Conservation (phyloP, 2,329 filamentous ascomycete genomes). For the Apiospora koreana region DNA sequence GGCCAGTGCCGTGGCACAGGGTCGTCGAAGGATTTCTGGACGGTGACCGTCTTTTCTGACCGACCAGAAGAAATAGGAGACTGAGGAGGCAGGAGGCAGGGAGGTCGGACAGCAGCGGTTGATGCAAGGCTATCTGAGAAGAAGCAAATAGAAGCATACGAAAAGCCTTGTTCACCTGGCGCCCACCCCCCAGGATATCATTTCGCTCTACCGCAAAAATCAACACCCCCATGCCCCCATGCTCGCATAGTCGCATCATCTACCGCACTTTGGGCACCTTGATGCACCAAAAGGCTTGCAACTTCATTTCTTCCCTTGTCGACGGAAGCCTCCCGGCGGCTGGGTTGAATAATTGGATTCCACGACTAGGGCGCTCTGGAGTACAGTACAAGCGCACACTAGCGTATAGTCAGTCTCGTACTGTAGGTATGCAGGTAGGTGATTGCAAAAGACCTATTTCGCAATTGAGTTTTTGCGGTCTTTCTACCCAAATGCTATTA, state of each 20-base stretch:
- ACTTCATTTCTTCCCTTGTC: slow-evolving; percentile 1
- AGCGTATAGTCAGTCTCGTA: neutral
- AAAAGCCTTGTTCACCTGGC: slow-evolving; percentile 7
- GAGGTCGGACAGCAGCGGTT: neutral
- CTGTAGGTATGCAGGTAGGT: neutral
- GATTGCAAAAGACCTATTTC: neutral
- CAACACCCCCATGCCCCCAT: neutral
- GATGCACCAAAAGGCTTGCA: slow-evolving; percentile 5
- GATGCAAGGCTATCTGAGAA: slow-evolving; percentile 6
- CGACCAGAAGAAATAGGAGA: neutral
- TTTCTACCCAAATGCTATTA: neutral
- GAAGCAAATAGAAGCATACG: neutral
- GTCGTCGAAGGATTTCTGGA: neutral
- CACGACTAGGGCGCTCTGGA: neutral
- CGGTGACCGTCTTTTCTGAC: slow-evolving; percentile 3
- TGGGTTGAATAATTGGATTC: neutral
- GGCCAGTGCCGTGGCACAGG: slow-evolving; percentile 1
- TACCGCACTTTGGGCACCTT: neutral
- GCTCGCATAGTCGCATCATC: neutral
- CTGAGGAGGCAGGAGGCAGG: neutral
- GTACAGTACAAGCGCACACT: neutral
- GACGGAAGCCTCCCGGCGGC: slow-evolving; percentile 1
- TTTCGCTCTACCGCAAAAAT: neutral
- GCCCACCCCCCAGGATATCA: neutral
- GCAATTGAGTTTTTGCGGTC: neutral